Conservation (phyloP, 768 basidiomycete genomes). For the Nidularia pulvinata region DNA sequence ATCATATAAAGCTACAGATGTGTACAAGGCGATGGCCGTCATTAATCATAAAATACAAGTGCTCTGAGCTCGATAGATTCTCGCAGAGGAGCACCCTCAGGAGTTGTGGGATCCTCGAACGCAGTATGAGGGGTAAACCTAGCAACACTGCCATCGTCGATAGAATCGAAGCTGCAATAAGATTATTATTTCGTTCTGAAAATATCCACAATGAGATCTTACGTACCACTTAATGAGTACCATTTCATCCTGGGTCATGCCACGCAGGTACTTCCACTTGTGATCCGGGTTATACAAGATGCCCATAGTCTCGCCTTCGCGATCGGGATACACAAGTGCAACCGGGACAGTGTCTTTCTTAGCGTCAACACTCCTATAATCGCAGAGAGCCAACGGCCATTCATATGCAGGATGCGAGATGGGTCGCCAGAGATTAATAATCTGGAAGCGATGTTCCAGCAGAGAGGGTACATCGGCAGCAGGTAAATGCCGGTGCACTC, state of each 20-base stretch:
- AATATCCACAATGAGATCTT: background rate
- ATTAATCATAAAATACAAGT: constrained; percentile 60
- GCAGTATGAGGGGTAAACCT: constrained; percentile 64
- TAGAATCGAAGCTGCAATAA: constrained; percentile 20
- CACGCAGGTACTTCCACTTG: constrained; percentile 50
- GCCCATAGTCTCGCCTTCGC: constrained; percentile 50
- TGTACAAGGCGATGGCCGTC: too few species aligned
- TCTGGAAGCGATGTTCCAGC: constrained; percentile 49
- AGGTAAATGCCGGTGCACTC: constrained; percentile 52
- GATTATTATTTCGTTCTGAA: background rate
- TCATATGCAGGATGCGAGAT: constrained; percentile 45
- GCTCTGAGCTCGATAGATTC: constrained; percentile 65
- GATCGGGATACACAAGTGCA: constrained; percentile 44
- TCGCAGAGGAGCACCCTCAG: constrained; percentile 42
- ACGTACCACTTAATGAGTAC: constrained; percentile 55
- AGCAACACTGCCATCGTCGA: constrained; percentile 46
- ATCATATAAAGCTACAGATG: too few species aligned
- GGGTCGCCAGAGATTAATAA: constrained; percentile 64
- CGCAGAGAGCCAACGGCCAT: constrained; percentile 51
- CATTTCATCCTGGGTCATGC: constrained; percentile 46
- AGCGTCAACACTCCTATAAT: constrained; percentile 42
- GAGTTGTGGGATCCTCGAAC: constrained; percentile 55
- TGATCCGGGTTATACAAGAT: constrained; percentile 45
- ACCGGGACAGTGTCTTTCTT: constrained; percentile 41
- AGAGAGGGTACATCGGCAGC: constrained; percentile 39